Percentiles rank a stretch among this genome's conserved stretches.
Evolutionary conservation across 352 stramenopile species (phyloP).

Genomic region (Pythium biforme): DNA sequence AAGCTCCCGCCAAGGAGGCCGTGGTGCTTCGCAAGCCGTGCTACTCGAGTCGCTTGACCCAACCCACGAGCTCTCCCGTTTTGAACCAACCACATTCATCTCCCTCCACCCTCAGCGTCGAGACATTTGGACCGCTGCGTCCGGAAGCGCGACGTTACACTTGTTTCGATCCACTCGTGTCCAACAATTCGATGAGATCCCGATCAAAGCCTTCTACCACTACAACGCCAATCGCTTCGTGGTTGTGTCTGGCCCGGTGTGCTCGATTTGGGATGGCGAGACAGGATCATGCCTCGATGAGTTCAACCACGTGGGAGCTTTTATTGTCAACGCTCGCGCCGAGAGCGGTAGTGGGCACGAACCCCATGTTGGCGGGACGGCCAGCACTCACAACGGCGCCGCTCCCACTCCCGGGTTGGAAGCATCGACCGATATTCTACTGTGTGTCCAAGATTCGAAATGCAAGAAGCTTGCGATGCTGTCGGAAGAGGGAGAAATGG

Average conservation of each 20-base stretch:
- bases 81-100: slow-evolving; percentile 59
- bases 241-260: slow-evolving; percentile 54
- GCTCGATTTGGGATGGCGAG: slow-evolving; percentile 72
- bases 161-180: slow-evolving; percentile 53
- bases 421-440: slow-evolving; percentile 40
- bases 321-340: neutral
- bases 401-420: slow-evolving; percentile 13
- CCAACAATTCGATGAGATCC: slow-evolving; percentile 71
- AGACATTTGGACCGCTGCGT: slow-evolving; percentile 61
- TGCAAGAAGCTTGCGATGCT: slow-evolving; percentile 65
- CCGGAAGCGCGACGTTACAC: slow-evolving; percentile 52
- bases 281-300: slow-evolving; percentile 55
- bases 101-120: slow-evolving; percentile 48
- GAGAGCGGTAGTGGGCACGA: neutral
- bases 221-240: slow-evolving; percentile 70
- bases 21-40: slow-evolving; percentile 45
- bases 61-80: slow-evolving; percentile 46
- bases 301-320: slow-evolving; percentile 46
- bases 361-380: neutral
- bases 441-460: slow-evolving; percentile 51
- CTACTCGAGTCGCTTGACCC: slow-evolving; percentile 67
- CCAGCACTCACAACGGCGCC: slow-evolving; percentile 15
- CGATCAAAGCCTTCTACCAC: slow-evolving; percentile 68
- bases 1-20: slow-evolving; percentile 8
- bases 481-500: slow-evolving; percentile 51